Conservation (phyloP, 768 basidiomycete genomes). For the Tricholoma sp. region DNA sequence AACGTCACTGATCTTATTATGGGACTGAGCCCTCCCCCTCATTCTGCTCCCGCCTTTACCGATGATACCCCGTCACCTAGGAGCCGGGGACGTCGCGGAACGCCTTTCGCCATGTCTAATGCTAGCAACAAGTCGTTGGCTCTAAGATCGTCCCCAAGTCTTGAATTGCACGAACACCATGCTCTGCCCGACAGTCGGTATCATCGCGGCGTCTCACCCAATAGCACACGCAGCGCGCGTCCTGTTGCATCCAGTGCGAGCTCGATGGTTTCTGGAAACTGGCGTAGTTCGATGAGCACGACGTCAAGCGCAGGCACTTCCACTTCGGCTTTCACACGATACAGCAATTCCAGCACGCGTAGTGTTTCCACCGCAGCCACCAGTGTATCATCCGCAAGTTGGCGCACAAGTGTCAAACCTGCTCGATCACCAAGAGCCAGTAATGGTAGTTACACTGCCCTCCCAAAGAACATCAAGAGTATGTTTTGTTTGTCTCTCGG, state of each 20-base stretch:
- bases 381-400: constrained; percentile 68
- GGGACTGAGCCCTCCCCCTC: constrained; percentile 47
- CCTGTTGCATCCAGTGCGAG: constrained; percentile 53
- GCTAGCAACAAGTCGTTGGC: constrained; percentile 14
- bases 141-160: constrained; percentile 20
- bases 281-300: constrained; percentile 75
- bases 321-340: constrained; percentile 70
- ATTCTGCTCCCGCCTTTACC: constrained; percentile 18
- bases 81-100: constrained; percentile 42
- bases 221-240: constrained; percentile 51
- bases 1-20: constrained; percentile 75
- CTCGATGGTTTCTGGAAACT: constrained; percentile 63
- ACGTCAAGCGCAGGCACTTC: constrained; percentile 64
- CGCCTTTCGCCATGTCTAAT: constrained; percentile 9
- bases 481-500: constrained; percentile 26
- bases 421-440: constrained; percentile 20
- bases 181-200: constrained; percentile 26
- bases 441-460: constrained; percentile 24
- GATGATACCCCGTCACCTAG: constrained; percentile 42
- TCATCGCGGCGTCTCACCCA: constrained; percentile 52
- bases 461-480: constrained; percentile 82
- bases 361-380: constrained; percentile 81
- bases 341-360: constrained; percentile 68
- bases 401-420: constrained; percentile 52
- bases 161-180: constrained; percentile 30